A percentile compares a stretch with the other conserved stretches of the same genome.
These are phyloP conservation scores for Calonectria pseudoturangicola DNA, from an alignment of 2,329 filamentous ascomycete genomes.

Conservation along the genomic window DNA sequence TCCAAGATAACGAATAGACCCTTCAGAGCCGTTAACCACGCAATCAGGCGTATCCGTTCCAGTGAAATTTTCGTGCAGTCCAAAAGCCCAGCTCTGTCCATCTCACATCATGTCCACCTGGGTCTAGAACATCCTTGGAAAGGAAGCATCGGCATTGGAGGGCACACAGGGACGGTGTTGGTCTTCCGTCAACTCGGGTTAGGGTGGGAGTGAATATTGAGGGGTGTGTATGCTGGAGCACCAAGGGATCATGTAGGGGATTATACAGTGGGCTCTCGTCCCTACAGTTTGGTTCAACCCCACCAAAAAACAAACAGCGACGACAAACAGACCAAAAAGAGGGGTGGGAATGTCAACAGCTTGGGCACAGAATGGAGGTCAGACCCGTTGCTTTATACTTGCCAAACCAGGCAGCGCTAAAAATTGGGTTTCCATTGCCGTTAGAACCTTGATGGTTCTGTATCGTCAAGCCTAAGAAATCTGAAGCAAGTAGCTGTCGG, in stretches of 20 bases:
- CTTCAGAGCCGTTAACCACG: not conserved
- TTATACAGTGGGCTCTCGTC: constrained; percentile 26
- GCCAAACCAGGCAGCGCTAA: not conserved
- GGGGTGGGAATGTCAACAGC: not conserved
- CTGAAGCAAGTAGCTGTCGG: not conserved
- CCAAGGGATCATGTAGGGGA: not conserved
- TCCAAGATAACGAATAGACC: no score
- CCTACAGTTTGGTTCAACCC: constrained; percentile 1
- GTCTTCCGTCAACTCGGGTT: constrained; percentile 14
- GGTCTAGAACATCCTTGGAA: not conserved
- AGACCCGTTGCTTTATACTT: constrained; percentile 20
- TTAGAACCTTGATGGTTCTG: constrained; percentile 34
- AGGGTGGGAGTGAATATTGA: not conserved
- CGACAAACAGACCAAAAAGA: not conserved
- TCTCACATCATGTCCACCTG: not conserved
- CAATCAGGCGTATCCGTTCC: no score
- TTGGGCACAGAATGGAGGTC: not conserved
- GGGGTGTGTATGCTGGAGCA: constrained; percentile 9
- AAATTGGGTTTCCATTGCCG: not conserved
- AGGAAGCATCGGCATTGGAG: constrained; percentile 17
- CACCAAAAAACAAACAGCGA: constrained; percentile 4
- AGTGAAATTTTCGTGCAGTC: not conserved
- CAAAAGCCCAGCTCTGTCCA: not conserved
- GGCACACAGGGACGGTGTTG: constrained; percentile 11
- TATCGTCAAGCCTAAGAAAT: not conserved